Percentiles rank a stretch among this genome's conserved stretches.
Conservation (phyloP, 768 basidiomycete species). For the Harrya chromipes region DNA sequence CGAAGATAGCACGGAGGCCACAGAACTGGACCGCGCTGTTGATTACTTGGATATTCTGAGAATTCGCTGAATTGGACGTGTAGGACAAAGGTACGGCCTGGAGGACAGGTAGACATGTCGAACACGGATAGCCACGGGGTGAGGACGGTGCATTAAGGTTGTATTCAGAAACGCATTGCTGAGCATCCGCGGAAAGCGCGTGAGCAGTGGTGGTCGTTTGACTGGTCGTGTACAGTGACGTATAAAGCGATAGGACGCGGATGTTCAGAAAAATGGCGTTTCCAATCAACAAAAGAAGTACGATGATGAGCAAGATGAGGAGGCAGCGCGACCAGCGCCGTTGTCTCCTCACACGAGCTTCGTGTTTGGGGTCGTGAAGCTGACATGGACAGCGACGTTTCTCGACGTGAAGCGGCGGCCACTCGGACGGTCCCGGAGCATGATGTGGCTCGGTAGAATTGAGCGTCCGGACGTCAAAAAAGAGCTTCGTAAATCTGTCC, state of each 20-base stretch:
- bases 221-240: slow-evolving; percentile 11
- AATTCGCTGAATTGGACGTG: slow-evolving; percentile 26
- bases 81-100: slow-evolving; percentile 37
- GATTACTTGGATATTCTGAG: slow-evolving; percentile 33
- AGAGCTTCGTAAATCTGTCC: slow-evolving; percentile 36
- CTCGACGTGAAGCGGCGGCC: slow-evolving; percentile 40
- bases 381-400: slow-evolving; percentile 31
- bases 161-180: slow-evolving; percentile 46
- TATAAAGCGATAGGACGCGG: slow-evolving; percentile 27
- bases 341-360: slow-evolving; percentile 23
- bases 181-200: slow-evolving; percentile 36
- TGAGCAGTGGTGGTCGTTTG: slow-evolving; percentile 25
- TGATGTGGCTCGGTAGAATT: slow-evolving; percentile 23
- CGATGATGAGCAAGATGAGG: slow-evolving; percentile 33
- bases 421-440: slow-evolving; percentile 27
- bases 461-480: slow-evolving; percentile 36
- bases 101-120: slow-evolving; percentile 41
- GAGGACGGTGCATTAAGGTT: slow-evolving; percentile 42
- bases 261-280: slow-evolving; percentile 38
- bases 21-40: slow-evolving; percentile 46
- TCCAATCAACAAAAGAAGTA: slow-evolving; percentile 43
- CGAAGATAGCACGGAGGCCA: slow-evolving; percentile 43
- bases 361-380: slow-evolving; percentile 16
- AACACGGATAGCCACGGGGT: slow-evolving; percentile 45
- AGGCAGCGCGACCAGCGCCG: slow-evolving; percentile 32